These are phyloP conservation scores for Coemansia sp. DNA, from an alignment of 192 early-diverging fungal species.

Conservation along the genomic window DNA sequence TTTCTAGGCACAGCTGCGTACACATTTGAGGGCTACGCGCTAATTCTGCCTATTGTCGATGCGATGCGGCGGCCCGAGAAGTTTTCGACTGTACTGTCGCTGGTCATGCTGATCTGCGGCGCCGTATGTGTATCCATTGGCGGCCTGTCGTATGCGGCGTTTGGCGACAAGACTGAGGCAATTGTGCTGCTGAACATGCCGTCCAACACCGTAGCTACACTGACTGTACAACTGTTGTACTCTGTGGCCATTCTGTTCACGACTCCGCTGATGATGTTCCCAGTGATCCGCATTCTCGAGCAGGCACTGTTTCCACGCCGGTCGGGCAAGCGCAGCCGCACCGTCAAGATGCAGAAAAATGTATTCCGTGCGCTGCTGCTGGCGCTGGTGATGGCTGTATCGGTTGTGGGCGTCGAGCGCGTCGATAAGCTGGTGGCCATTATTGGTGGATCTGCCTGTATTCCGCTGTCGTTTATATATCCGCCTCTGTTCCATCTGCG, in stretches of 20 bases:
- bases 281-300: constrained; percentile 86
- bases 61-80: constrained; percentile 82
- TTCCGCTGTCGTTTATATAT: constrained; percentile 80
- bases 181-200: constrained; percentile 90
- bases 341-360: constrained; percentile 89
- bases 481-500: constrained; percentile 82
- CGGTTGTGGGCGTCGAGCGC: constrained; percentile 71
- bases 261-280: constrained; percentile 88
- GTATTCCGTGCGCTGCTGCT: constrained; percentile 70
- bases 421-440: constrained; percentile 61
- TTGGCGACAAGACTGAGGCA: constrained; percentile 80
- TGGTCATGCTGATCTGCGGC: constrained; percentile 74
- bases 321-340: constrained; percentile 71
- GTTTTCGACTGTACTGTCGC: constrained; percentile 74
- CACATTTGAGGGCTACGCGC: constrained; percentile 84
- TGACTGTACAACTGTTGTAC: constrained; percentile 77
- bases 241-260: constrained; percentile 90
- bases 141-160: constrained; percentile 77
- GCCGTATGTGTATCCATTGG: constrained; percentile 76
- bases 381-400: constrained; percentile 62
- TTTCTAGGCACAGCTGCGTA: constrained; percentile 95
- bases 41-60: constrained; percentile 69
- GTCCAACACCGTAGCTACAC: constrained; percentile 55
- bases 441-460: constrained; percentile 75
- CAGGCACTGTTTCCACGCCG: constrained; percentile 67